Evolutionary conservation across 495 filamentous ascomycete genomes (phyloP).

Genomic region (Aspergillus incahuasiensis): DNA sequence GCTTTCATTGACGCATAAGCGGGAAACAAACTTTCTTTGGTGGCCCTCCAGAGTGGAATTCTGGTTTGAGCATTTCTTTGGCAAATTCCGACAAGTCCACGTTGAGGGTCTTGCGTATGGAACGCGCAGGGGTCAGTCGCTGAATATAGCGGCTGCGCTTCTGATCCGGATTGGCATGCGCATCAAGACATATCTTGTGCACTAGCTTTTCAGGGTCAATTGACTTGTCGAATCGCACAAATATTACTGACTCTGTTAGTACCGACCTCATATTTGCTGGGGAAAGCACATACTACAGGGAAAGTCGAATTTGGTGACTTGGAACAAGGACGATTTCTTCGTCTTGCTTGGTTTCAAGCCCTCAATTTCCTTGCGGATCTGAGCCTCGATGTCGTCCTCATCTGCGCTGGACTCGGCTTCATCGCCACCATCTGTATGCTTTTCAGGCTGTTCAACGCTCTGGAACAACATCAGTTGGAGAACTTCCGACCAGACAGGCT

Average conservation of each 20-base stretch:
- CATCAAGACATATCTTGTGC: slow-evolving; percentile 65
- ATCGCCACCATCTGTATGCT: slow-evolving; percentile 23
- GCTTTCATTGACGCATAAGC: background rate
- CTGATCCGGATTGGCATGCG: slow-evolving; percentile 42
- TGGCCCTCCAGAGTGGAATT: slow-evolving; percentile 60
- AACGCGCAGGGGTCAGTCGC: slow-evolving; percentile 74
- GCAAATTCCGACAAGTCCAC: slow-evolving; percentile 70
- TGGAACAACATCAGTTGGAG: background rate
- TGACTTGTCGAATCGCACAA: slow-evolving; percentile 50
- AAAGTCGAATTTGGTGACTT: slow-evolving; percentile 63
- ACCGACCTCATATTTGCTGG: slow-evolving; percentile 49
- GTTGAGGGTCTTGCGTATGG: slow-evolving; percentile 73
- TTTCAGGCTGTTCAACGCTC: slow-evolving; percentile 23
- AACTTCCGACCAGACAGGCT: background rate
- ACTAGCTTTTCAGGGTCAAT: slow-evolving; percentile 81
- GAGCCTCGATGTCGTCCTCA: slow-evolving; percentile 72
- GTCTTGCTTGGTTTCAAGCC: slow-evolving; percentile 52
- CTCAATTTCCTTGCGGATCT: slow-evolving; percentile 73
- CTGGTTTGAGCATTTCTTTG: slow-evolving; percentile 59
- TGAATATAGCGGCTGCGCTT: slow-evolving; percentile 73
- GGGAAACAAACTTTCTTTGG: slow-evolving; percentile 43
- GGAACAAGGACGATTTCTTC: slow-evolving; percentile 49
- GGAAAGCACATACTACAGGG: slow-evolving; percentile 62
- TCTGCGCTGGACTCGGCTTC: slow-evolving; percentile 35
- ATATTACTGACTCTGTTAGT: slow-evolving; percentile 31